These are phyloP conservation scores for Artemisia annua DNA, from an alignment of 129 eudicot genomes.

Conservation along the genomic window DNA sequence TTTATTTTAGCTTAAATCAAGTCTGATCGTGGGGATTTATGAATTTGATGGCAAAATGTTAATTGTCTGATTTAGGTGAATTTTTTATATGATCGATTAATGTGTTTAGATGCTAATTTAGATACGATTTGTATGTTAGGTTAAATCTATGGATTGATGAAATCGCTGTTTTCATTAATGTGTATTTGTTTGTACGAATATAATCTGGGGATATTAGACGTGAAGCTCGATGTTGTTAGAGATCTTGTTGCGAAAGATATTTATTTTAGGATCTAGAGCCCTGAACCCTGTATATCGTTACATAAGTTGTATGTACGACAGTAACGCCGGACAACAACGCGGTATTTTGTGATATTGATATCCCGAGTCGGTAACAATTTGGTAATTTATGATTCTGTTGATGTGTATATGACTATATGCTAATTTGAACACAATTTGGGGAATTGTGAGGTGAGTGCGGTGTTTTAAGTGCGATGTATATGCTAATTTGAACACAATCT, in stretches of 20 bases:
- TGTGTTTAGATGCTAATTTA: constrained; percentile 17
- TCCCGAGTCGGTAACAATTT: background rate
- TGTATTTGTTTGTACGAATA: too few relatives aligned
- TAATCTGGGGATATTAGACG: constrained; percentile 17
- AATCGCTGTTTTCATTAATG: background rate
- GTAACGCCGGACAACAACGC: too few relatives aligned
- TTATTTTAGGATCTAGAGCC: too few relatives aligned
- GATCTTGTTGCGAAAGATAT: too few relatives aligned
- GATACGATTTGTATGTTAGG: too few relatives aligned
- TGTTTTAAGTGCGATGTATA: too few relatives aligned
- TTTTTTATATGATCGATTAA: too few relatives aligned
- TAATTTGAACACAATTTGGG: constrained; percentile 9
- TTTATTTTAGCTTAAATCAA: constrained; percentile 7
- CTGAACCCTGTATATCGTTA: too few relatives aligned
- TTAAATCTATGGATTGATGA: too few relatives aligned
- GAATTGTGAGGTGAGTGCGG: background rate
- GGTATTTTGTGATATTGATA: too few relatives aligned
- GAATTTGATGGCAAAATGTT: constrained; percentile 17
- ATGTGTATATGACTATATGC: constrained; percentile 30
- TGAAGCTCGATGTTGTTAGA: background rate
- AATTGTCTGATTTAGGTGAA: constrained; percentile 9
- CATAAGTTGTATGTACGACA: too few relatives aligned
- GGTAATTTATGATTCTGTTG: constrained; percentile 4
- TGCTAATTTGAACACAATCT: too few relatives aligned
- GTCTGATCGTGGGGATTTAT: constrained; percentile 5